phyloP scores from a whole-genome alignment of 139 green algal genomes.

The Pleodorina starrii region DNA sequence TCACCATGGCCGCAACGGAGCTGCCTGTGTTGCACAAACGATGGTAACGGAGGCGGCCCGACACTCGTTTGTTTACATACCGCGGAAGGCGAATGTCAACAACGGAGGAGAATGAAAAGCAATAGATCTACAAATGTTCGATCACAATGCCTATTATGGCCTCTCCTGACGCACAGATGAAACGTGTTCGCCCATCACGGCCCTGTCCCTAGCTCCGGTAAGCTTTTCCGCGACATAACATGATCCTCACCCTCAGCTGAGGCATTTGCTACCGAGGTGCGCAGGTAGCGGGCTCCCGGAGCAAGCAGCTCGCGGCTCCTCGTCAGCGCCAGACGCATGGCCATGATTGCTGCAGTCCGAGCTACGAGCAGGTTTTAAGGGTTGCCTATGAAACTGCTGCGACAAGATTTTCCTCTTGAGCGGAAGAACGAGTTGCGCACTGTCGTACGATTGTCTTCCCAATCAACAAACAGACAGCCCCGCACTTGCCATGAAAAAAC shows the following conservation, averaged over 20 bases:
- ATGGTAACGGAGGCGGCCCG: constrained; percentile 40
- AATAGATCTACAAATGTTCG: too few species aligned
- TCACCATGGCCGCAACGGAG: constrained; percentile 60
- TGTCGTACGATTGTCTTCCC: background rate
- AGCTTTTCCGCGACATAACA: too few species aligned
- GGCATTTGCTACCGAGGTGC: constrained; percentile 26
- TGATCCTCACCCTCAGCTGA: constrained; percentile 29
- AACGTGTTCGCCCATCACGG: constrained; percentile 22
- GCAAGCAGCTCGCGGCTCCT: constrained; percentile 32
- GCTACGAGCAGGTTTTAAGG: background rate
- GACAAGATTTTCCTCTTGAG: background rate
- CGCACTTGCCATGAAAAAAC: too few species aligned
- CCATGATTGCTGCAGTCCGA: constrained; percentile 46
- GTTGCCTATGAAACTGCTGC: background rate
- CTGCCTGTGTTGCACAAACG: constrained; percentile 46
- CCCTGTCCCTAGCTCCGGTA: background rate
- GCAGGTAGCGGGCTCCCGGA: constrained; percentile 27
- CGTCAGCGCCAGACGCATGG: constrained; percentile 28
- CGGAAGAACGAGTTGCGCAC: background rate
- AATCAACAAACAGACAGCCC: too few species aligned
- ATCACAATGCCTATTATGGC: background rate
- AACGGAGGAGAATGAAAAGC: too few species aligned
- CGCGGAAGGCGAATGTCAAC: background rate
- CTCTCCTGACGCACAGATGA: background rate
- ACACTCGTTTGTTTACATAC: background rate